Evolutionary conservation across 192 early-diverging fungal genomes (phyloP).

Genomic region (Phycomyces nitens): DNA sequence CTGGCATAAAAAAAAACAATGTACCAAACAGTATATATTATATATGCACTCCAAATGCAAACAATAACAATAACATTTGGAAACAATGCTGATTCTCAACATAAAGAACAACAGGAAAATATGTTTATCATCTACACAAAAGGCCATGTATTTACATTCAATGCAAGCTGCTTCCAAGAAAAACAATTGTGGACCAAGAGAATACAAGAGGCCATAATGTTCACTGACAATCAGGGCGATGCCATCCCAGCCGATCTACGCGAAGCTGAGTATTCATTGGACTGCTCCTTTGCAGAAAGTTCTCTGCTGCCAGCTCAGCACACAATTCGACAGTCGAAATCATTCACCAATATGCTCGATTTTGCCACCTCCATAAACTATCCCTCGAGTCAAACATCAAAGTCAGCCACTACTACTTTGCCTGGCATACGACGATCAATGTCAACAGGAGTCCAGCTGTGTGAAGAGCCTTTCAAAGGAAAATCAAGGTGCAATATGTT

Average conservation of each 20-base stretch:
- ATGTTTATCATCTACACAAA: slow-evolving; percentile 6
- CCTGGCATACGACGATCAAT: neutral
- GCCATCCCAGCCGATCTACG: neutral
- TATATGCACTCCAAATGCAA: too few relatives aligned
- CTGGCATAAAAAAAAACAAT: neutral
- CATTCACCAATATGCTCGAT: slow-evolving; percentile 13
- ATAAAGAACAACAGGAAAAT: slow-evolving; percentile 8
- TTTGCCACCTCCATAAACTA: neutral
- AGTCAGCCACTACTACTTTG: neutral
- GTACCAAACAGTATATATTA: too few relatives aligned
- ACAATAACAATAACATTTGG: too few relatives aligned
- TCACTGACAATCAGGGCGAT: neutral
- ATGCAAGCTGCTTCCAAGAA: slow-evolving; percentile 51
- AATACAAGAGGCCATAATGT: slow-evolving; percentile 43
- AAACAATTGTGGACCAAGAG: slow-evolving; percentile 51
- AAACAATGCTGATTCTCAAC: neutral
- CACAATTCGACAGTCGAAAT: neutral
- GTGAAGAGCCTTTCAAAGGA: neutral
- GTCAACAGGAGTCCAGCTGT: neutral
- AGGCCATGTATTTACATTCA: slow-evolving; percentile 48
- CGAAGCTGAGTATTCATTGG: neutral
- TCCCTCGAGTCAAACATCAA: neutral
- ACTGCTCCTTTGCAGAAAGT: neutral
- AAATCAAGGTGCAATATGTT: neutral
- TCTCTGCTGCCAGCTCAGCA: neutral